Base-by-base conservation (phyloP, 768 basidiomycete genomes). In the Tylopilus cervinicoccineus region DNA sequence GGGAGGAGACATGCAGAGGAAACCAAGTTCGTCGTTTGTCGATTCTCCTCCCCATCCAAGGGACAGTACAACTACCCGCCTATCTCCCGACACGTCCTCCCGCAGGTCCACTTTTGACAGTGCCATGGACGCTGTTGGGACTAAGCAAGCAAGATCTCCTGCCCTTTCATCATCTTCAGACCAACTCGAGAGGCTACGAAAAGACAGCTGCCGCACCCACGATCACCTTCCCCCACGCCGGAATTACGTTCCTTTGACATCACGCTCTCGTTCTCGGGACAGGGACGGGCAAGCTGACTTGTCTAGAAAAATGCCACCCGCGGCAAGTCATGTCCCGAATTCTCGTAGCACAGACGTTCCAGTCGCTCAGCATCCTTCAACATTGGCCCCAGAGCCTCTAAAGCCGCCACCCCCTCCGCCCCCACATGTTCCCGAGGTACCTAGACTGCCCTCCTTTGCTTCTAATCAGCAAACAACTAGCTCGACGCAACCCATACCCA, bases 91-190 rank as follows among this genome's bases (percentile, higher is more conserved):
- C 13, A 41, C 54, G 17, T 42, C 52, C 13, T 52, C 62, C 17
- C 56, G 52, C 48, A 56, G 33, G 45, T 44, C 57, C 19, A 52
- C 52, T 4, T 20, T 53, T 12, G 57, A 53, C 33, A 52, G 39
- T 19, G 6, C 36, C 6, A 38, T 47, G 42, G 56, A 52, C 7
- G 40, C 24, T 8, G 17, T 37, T 32, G 45, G 51, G 32, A 38
- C 51, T 11, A 62, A 47, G 31, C 47, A 51, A 34, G 45, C 28
- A 19, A 53, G 48, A 42, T 67, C 66, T 3, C 67, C 66, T 23
- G 53, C 56, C 28, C 44, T 50, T 28, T 69, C 65, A 11, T 13
- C 50, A 6, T 36, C 49, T 19, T 67, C 67, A 34, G 67, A 67
- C 46, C 49, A 54, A 6, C 57, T 57, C 9, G 67, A 63, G 43